Base-by-base conservation (phyloP, 768 basidiomycete genomes). In the Epithele typhae region DNA sequence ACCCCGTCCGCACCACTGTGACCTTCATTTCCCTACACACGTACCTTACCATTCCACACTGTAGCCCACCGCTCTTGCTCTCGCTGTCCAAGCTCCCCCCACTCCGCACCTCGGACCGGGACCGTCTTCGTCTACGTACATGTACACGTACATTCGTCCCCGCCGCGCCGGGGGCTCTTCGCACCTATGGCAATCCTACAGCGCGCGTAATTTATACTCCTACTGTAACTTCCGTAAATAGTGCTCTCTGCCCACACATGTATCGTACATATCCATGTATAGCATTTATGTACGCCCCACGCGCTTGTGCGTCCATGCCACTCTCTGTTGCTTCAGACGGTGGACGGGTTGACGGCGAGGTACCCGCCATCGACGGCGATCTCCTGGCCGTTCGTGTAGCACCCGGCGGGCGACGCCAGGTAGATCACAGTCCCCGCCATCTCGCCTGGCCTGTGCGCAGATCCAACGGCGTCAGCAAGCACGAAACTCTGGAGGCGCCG, bases 371-470 rank as follows among this genome's bases (percentile, higher is more conserved):
- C 88, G 27, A 90, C 75, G 15, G 81, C 67, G 35, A 92, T 73
- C 60, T 90, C 84, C 59, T 90, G 87, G 11, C 88, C 88, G 51
- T 84, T 85, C 51, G 76, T 78, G 59, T 87, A 91, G 23, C 72
- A 79, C 25, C 85, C 87, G 2, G 86, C 84, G 9, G 70, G 76
- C 9, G 87, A 87, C 6, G 77, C 83, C 5, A 92, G 74, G 61
- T 87, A 89, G 5, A 91, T 73, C 0, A 70, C 87, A 8, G 87
- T 86, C 7, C 84, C 88, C 8, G 84, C 87, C 67, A 89, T 81
- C 59, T 91, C 89, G 49, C 76, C 70, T 1, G 74, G 78, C 35
- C 87, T 89, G 42, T 11, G 30, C 17, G 25, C 7, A n/a, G n/a
- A 22, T 19, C 27, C 27, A 30, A 30, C 27, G 8, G 14, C 17